A percentile compares a stretch with the other conserved stretches of the same genome.
Evolutionary conservation across 176 grass and related monocot genomes (phyloP).

Genomic region (Metroxylon sagu): DNA sequence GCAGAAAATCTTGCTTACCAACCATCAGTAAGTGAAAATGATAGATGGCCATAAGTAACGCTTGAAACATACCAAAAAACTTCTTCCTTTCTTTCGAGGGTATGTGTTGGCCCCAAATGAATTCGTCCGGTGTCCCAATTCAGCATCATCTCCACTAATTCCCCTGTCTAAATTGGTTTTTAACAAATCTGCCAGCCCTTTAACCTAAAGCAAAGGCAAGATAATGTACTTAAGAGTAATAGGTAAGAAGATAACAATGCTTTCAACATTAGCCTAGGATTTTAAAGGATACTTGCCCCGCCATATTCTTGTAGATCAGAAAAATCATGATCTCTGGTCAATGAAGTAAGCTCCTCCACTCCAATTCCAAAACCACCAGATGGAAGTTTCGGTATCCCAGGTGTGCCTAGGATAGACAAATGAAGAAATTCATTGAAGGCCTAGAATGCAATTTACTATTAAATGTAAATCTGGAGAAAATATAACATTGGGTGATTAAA

Average conservation of each 20-base stretch:
- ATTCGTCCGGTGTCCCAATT: constrained; percentile 43
- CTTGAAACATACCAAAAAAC: constrained; percentile 45
- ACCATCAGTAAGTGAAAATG: neutral
- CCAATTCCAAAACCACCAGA: constrained; percentile 55
- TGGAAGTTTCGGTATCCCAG: constrained; percentile 10
- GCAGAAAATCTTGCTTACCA: too few relatives aligned
- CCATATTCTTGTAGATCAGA: constrained; percentile 62
- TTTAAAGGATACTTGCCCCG: constrained; percentile 33
- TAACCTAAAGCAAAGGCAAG: constrained; percentile 36
- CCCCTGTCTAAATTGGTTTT: constrained; percentile 57
- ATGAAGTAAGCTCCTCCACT: constrained; percentile 56
- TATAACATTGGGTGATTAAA: too few relatives aligned
- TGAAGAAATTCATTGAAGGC: neutral
- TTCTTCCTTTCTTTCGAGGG: constrained; percentile 83
- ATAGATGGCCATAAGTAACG: too few relatives aligned
- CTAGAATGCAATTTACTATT: neutral
- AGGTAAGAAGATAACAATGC: too few relatives aligned
- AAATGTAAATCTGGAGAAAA: too few relatives aligned
- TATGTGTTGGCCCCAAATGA: constrained; percentile 79
- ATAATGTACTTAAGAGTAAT: too few relatives aligned
- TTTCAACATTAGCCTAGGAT: too few relatives aligned
- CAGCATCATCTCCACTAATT: constrained; percentile 43
- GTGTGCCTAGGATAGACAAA: neutral
- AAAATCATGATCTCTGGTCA: constrained; percentile 81
- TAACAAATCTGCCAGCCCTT: constrained; percentile 60